Percentiles rank a stretch among this genome's conserved stretches.
phyloP scores from a whole-genome alignment of 768 basidiomycete genomes.

The Lactarius evosmus region DNA sequence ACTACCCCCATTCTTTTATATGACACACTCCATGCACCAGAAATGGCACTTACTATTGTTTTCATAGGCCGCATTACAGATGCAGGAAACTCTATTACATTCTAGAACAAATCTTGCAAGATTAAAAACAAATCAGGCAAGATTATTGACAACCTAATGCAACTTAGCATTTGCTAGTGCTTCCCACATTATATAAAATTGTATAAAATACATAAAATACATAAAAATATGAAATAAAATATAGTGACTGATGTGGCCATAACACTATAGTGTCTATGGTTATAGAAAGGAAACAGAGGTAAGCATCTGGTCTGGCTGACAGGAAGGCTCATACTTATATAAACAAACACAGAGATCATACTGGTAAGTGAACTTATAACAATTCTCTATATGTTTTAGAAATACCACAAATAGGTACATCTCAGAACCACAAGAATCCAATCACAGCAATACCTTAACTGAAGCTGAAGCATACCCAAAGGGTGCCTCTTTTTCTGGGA shows the following conservation, averaged over 20 bases:
- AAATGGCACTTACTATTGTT: conserved; percentile 26
- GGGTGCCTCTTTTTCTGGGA: conserved; percentile 39
- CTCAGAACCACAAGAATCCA: conserved; percentile 63
- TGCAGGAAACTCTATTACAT: neutral
- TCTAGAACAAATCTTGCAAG: neutral
- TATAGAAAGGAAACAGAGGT: conserved; percentile 96
- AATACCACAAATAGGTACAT: conserved; percentile 54
- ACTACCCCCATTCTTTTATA: conserved; percentile 14
- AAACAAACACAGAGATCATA: conserved; percentile 63
- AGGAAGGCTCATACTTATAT: conserved; percentile 3
- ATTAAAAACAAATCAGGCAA: neutral
- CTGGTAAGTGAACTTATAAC: conserved; percentile 46
- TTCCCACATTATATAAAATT: too few species aligned
- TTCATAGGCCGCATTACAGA: conserved; percentile 20
- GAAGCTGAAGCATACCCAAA: conserved; percentile 45
- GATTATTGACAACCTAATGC: neutral
- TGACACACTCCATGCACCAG: too few species aligned
- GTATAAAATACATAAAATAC: too few species aligned
- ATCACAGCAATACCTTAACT: conserved; percentile 51
- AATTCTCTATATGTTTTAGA: neutral
- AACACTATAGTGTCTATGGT: conserved; percentile 92
- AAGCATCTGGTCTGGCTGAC: conserved; percentile 29
- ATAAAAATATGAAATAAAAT: too few species aligned
- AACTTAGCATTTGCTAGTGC: too few species aligned
- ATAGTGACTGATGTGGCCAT: too few species aligned